Percentiles rank a stretch among this genome's conserved stretches.
These are phyloP conservation scores for Diaporthe nobilis DNA, from an alignment of 2,329 filamentous ascomycete species.

Conservation along the genomic window DNA sequence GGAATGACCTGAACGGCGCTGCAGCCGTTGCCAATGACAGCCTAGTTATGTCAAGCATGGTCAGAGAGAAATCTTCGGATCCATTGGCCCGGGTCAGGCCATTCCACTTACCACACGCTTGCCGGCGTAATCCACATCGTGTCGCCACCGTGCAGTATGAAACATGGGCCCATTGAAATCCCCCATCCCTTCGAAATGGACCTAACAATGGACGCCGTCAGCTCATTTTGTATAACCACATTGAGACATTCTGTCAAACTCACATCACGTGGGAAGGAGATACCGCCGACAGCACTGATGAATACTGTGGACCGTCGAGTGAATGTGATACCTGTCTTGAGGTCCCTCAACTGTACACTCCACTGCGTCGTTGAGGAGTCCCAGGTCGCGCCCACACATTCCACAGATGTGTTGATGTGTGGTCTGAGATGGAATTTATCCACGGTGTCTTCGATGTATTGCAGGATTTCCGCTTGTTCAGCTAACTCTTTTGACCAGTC, in stretches of 20 bases:
- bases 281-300: neutral
- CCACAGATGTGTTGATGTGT: conserved; percentile 5
- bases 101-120: conserved; percentile 47
- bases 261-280: neutral
- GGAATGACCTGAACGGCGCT: conserved; percentile 55
- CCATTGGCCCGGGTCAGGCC: no score
- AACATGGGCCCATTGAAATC: conserved; percentile 53
- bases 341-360: neutral
- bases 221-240: no score
- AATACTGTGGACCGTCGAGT: neutral
- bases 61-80: no score
- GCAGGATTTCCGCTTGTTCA: neutral
- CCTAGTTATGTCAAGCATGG: conserved; percentile 29
- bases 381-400: neutral
- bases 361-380: neutral
- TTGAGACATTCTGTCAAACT: no score
- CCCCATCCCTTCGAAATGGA: neutral
- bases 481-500: neutral
- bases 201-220: neutral
- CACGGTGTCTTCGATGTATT: conserved; percentile 5
- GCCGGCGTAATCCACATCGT: conserved; percentile 45
- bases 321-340: neutral
- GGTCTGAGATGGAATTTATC: conserved; percentile 6
- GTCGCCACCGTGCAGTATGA: conserved; percentile 54
- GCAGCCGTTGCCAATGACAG: conserved; percentile 55